Percentiles rank a stretch among this genome's conserved stretches.
These are phyloP conservation scores for Verticillium nonalfalfae DNA, from an alignment of 2,329 filamentous ascomycete genomes.

Conservation along the genomic window DNA sequence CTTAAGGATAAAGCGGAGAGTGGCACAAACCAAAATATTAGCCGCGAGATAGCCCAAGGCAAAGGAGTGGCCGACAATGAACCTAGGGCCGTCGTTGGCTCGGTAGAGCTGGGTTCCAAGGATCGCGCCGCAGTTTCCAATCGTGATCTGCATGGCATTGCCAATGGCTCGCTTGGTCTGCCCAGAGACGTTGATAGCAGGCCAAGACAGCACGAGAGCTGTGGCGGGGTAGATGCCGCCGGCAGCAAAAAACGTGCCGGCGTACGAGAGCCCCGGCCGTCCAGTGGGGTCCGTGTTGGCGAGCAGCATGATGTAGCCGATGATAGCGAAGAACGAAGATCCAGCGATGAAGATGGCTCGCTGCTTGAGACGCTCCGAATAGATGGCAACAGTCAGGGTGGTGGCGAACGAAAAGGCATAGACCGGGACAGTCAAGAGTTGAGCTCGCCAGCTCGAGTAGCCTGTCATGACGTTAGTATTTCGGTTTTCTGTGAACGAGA, in stretches of 20 bases:
- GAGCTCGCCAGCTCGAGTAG: conserved; percentile 44
- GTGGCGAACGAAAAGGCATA: conserved; percentile 57
- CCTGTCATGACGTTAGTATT: conserved; percentile 49
- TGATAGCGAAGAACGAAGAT: conserved; percentile 46
- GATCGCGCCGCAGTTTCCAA: conserved; percentile 63
- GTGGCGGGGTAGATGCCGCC: conserved; percentile 62
- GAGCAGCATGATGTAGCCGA: conserved; percentile 58
- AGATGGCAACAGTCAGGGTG: conserved; percentile 50
- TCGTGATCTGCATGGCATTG: conserved; percentile 66
- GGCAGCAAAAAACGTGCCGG: conserved; percentile 56
- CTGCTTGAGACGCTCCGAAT: conserved; percentile 50
- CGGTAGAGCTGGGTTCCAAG: conserved; percentile 66
- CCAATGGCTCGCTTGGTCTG: conserved; percentile 64
- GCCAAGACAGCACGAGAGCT: conserved; percentile 61
- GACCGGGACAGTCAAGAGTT: conserved; percentile 56
- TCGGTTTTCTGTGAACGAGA: conserved; percentile 7
- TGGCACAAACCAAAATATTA: conserved; percentile 47
- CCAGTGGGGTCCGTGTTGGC: conserved; percentile 36
- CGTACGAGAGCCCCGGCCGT: conserved; percentile 51
- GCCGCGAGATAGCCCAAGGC: conserved; percentile 57
- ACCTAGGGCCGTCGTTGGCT: conserved; percentile 52
- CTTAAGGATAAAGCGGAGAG: conserved; percentile 47
- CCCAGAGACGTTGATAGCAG: conserved; percentile 64
- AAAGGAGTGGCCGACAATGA: conserved; percentile 60
- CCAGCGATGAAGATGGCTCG: conserved; percentile 59